Percentiles rank a stretch among this genome's conserved stretches.
phyloP scores from a whole-genome alignment of 192 early-diverging fungal species.

The Umbelopsis vinacea region DNA sequence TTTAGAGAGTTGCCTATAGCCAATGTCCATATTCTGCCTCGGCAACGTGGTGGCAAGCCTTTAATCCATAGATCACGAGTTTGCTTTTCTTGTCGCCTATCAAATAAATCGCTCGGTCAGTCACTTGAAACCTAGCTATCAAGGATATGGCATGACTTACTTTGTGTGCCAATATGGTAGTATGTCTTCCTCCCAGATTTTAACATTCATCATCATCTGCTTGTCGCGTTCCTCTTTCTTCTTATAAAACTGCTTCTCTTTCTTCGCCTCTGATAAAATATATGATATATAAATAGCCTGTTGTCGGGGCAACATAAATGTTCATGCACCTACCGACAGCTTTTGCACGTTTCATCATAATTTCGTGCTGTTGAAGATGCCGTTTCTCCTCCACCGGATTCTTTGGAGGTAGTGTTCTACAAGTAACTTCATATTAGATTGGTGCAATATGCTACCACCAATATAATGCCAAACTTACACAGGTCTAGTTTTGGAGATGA shows the following conservation, averaged over 20 bases:
- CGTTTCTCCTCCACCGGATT: constrained; percentile 43
- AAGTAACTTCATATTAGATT: not conserved
- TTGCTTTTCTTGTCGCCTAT: constrained; percentile 34
- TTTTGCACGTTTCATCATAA: constrained; percentile 47
- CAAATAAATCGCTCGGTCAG: not conserved
- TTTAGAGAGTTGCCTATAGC: constrained; percentile 41
- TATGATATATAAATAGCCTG: not conserved
- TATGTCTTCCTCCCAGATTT: constrained; percentile 44
- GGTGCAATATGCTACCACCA: not conserved
- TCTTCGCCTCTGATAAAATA: constrained; percentile 34
- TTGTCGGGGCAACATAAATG: too few relatives aligned
- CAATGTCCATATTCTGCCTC: constrained; percentile 42
- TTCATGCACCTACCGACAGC: constrained; percentile 26
- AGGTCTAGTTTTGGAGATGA: constrained; percentile 47
- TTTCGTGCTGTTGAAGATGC: constrained; percentile 46
- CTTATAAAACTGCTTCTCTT: constrained; percentile 32
- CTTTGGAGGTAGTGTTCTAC: constrained; percentile 46
- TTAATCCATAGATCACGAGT: constrained; percentile 43
- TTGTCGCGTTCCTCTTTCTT: constrained; percentile 46
- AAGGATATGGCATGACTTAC: constrained; percentile 22
- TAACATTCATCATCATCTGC: constrained; percentile 27
- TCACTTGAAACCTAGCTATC: too few relatives aligned
- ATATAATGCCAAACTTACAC: constrained; percentile 23
- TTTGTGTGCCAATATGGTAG: constrained; percentile 45
- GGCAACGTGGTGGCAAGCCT: constrained; percentile 48